Percentiles rank a stretch among this genome's conserved stretches.
phyloP scores from a whole-genome alignment of 371 early-diverging fungal species.

The Lichtheimia hyalospora region DNA sequence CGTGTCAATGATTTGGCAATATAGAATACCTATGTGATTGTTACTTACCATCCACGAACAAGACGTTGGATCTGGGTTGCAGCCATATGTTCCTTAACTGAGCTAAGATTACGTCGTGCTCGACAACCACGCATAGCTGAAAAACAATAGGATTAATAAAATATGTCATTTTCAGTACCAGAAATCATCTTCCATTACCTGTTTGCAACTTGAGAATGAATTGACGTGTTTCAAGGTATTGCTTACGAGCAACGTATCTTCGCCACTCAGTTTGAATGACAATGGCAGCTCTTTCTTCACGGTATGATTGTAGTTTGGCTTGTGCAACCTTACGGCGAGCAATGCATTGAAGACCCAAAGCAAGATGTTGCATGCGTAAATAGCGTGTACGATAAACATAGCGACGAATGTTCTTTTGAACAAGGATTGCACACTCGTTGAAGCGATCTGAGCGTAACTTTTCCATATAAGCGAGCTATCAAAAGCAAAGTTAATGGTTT shows the following conservation, averaged over 20 bases:
- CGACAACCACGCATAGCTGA: constrained; percentile 54
- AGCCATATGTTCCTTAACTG: constrained; percentile 57
- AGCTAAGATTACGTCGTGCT: constrained; percentile 50
- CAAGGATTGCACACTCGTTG: constrained; percentile 75
- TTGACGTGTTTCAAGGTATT: constrained; percentile 39
- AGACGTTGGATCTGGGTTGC: constrained; percentile 77
- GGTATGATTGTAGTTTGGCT: constrained; percentile 47
- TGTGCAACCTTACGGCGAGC: constrained; percentile 69
- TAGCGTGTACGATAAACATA: constrained; percentile 74
- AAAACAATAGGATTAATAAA: not conserved
- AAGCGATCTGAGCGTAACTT: constrained; percentile 84
- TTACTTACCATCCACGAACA: constrained; percentile 56
- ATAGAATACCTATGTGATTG: too few species aligned
- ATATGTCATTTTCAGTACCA: not conserved
- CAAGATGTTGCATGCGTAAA: constrained; percentile 58
- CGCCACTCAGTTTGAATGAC: constrained; percentile 75
- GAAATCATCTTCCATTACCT: constrained; percentile 14
- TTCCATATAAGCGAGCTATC: constrained; percentile 84
- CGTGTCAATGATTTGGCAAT: too few species aligned
- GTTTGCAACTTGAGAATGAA: constrained; percentile 51
- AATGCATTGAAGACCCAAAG: constrained; percentile 62
- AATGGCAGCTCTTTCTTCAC: constrained; percentile 73
- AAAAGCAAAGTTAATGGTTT: not conserved
- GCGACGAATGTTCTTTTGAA: constrained; percentile 88
- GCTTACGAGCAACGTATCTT: constrained; percentile 63